phyloP scores from a whole-genome alignment of 352 stramenopile genomes.

The Phytopythium boreale region DNA sequence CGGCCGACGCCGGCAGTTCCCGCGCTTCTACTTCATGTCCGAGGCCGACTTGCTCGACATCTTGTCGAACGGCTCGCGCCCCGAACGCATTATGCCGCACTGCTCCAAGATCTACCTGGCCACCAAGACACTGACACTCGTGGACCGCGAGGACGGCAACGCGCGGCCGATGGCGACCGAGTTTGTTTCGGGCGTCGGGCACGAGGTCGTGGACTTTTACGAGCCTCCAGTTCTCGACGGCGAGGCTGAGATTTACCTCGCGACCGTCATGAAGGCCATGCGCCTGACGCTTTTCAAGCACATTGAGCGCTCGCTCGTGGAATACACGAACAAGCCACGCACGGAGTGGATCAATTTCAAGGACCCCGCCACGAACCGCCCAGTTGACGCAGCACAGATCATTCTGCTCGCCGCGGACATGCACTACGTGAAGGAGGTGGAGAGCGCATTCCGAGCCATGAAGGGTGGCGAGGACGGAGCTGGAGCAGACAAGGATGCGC shows the following conservation, averaged over 20 bases:
- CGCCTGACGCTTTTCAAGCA: conserved; percentile 94
- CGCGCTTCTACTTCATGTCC: conserved; percentile 92
- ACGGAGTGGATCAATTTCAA: conserved; percentile 97
- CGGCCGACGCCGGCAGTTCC: conserved; percentile 92
- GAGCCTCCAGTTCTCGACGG: conserved; percentile 91
- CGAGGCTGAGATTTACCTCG: conserved; percentile 97
- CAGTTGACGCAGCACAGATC: conserved; percentile 94
- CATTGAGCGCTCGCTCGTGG: conserved; percentile 89
- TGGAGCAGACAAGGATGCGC: conserved; percentile 65
- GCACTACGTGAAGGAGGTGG: conserved; percentile 93
- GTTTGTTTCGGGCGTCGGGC: conserved; percentile 93
- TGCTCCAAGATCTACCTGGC: conserved; percentile 96
- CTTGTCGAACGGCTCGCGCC: conserved; percentile 93
- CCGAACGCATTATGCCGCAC: conserved; percentile 93
- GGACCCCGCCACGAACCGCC: conserved; percentile 69
- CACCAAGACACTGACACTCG: conserved; percentile 90
- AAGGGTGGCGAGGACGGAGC: conserved; percentile 23
- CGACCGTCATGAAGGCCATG: conserved; percentile 93
- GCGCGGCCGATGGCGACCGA: conserved; percentile 82
- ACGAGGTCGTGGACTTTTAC: conserved; percentile 93
- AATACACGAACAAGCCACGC: conserved; percentile 90
- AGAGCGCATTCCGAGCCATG: conserved; percentile 79
- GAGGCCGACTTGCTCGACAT: conserved; percentile 94
- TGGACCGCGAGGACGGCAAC: conserved; percentile 38
- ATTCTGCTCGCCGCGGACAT: conserved; percentile 91